These are phyloP conservation scores for Kondoa malvinella DNA, from an alignment of 768 basidiomycete species.

Conservation along the genomic window DNA sequence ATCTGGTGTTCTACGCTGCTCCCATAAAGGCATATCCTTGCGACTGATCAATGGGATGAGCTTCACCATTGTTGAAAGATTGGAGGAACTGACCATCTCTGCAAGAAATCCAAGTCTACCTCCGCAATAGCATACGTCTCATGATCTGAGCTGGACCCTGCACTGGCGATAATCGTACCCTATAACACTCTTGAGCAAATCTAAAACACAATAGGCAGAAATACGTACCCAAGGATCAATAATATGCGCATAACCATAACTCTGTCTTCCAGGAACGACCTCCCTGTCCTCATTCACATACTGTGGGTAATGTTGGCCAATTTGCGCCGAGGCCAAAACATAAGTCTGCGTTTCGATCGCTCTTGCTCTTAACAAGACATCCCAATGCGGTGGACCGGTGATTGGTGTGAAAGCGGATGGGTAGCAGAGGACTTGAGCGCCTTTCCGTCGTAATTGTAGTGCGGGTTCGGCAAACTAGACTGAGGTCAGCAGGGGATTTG, in stretches of 20 bases:
- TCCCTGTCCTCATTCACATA: neutral
- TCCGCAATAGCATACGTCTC: neutral
- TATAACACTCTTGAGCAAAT: too few species aligned
- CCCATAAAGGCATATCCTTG: neutral
- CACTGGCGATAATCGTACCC: slow-evolving; percentile 20
- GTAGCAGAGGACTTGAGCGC: slow-evolving; percentile 23
- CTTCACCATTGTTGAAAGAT: neutral
- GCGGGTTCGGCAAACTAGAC: slow-evolving; percentile 21
- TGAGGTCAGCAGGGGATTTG: neutral
- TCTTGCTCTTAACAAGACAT: slow-evolving; percentile 24
- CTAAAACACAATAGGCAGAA: too few species aligned
- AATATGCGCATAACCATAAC: slow-evolving; percentile 23
- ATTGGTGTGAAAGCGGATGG: slow-evolving; percentile 23
- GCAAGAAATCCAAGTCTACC: neutral
- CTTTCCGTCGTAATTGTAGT: slow-evolving; percentile 16
- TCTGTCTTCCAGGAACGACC: slow-evolving; percentile 6
- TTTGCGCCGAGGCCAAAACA: slow-evolving; percentile 26
- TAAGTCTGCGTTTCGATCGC: slow-evolving; percentile 29
- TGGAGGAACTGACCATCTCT: neutral
- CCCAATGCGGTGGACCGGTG: slow-evolving; percentile 27
- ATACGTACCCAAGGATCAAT: slow-evolving; percentile 28
- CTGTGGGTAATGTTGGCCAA: slow-evolving; percentile 12
- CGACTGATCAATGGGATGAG: neutral
- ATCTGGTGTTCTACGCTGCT: neutral
- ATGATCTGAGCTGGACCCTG: neutral